Conservation (phyloP, 495 filamentous ascomycete genomes). For the Aspergillus incahuasiensis region DNA sequence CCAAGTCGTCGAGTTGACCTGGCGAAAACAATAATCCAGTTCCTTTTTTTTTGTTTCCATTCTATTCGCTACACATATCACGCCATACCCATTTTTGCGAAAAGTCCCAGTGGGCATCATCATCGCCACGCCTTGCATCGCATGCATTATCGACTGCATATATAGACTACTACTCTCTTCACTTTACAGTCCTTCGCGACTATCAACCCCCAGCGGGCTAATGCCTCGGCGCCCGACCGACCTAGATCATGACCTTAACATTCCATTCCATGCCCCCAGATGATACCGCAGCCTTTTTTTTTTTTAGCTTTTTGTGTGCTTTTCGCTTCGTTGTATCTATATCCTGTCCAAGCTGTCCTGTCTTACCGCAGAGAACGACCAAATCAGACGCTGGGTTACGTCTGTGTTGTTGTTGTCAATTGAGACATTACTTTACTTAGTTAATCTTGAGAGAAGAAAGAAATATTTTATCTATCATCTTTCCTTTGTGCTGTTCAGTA, state of each 20-base stretch:
- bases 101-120: neutral
- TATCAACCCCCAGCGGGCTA: slow-evolving; percentile 11
- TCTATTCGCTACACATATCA: neutral
- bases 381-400: neutral
- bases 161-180: slow-evolving; percentile 6
- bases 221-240: slow-evolving; percentile 9
- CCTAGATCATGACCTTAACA: slow-evolving; percentile 18
- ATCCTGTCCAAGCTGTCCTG: neutral
- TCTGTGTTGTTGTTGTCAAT: neutral
- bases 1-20: slow-evolving; percentile 38
- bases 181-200: neutral
- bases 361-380: neutral
- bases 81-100: neutral
- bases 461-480: no score
- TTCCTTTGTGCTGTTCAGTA: no score
- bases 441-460: neutral
- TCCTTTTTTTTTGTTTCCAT: neutral
- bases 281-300: slow-evolving; percentile 5
- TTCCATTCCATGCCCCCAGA: slow-evolving; percentile 9
- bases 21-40: slow-evolving; percentile 29
- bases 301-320: neutral
- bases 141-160: neutral
- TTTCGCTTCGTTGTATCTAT: slow-evolving; percentile 8
- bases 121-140: neutral
- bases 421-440: neutral